phyloP scores from a whole-genome alignment of 306 rosid genomes.

The Vigna trinervia region DNA sequence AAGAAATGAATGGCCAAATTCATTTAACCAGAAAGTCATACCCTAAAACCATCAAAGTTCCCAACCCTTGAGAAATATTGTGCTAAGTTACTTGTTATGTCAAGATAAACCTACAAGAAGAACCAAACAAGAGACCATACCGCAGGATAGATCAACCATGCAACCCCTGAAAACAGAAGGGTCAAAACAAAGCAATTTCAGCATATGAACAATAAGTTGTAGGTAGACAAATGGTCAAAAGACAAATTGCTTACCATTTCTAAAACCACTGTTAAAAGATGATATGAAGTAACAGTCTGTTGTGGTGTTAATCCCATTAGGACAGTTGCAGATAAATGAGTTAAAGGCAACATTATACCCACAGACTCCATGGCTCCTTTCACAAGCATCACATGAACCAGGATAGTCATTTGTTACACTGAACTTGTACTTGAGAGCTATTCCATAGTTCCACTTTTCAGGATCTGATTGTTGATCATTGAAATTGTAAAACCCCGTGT shows the following conservation, averaged over 20 bases:
- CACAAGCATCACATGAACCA: conserved; percentile 66
- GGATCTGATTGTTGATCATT: conserved; percentile 71
- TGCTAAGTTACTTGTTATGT: conserved; percentile 21
- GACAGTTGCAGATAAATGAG: conserved; percentile 80
- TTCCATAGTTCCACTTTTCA: conserved; percentile 85
- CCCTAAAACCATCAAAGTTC: not conserved
- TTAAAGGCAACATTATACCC: conserved; percentile 57
- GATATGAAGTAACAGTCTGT: conserved; percentile 69
- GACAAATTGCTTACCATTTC: conserved; percentile 51
- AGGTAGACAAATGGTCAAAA: not conserved
- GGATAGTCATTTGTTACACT: conserved; percentile 78
- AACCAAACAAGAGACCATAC: conserved; percentile 49
- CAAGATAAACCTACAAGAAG: conserved; percentile 31
- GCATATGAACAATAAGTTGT: not conserved
- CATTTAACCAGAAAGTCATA: conserved; percentile 32
- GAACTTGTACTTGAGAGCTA: conserved; percentile 78
- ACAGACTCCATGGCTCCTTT: conserved; percentile 70
- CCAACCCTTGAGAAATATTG: conserved; percentile 31
- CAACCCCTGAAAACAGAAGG: conserved; percentile 54
- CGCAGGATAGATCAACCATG: conserved; percentile 49
- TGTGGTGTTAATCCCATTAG: conserved; percentile 71
- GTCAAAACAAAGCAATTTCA: conserved; percentile 34
- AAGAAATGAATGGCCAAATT: conserved; percentile 30
- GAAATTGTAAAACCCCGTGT: conserved; percentile 81
- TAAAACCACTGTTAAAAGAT: conserved; percentile 52